phyloP scores from a whole-genome alignment of 1,284 basidiomycete species.

The Vanrija sp. region DNA sequence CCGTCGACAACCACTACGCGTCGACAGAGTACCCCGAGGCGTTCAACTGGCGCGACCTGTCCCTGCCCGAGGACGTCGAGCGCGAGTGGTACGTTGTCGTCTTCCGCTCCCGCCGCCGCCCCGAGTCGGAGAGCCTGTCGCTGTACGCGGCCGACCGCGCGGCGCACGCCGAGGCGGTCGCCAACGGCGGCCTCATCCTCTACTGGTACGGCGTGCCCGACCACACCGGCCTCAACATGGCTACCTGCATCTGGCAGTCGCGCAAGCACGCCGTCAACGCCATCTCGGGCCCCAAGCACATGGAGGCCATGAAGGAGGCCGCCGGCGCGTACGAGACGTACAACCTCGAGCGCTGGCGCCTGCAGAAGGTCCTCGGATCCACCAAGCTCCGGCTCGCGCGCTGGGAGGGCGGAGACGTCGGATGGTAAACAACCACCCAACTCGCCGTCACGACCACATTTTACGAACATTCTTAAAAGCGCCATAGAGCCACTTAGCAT shows the following conservation, averaged over 20 bases:
- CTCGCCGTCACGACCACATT: no score
- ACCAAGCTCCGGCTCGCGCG: slow-evolving; percentile 59
- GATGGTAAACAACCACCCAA: slow-evolving; percentile 39
- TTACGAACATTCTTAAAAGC: no score
- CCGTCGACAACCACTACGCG: slow-evolving; percentile 63
- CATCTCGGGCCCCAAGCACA: slow-evolving; percentile 71
- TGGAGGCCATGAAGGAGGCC: slow-evolving; percentile 75
- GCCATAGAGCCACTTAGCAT: no score
- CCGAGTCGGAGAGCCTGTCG: slow-evolving; percentile 47
- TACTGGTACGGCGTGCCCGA: slow-evolving; percentile 92
- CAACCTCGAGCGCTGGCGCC: slow-evolving; percentile 66
- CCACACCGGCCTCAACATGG: slow-evolving; percentile 73
- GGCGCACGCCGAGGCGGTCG: slow-evolving; percentile 86
- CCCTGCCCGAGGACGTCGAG: slow-evolving; percentile 27
- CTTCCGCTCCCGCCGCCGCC: slow-evolving; percentile 73
- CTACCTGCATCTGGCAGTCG: slow-evolving; percentile 88
- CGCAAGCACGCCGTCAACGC: slow-evolving; percentile 74
- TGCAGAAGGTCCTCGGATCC: slow-evolving; percentile 63
- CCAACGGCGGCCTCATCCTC: slow-evolving; percentile 67
- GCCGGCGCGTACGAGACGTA: slow-evolving; percentile 73
- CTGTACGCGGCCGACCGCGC: slow-evolving; percentile 78
- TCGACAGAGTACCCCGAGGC: slow-evolving; percentile 61
- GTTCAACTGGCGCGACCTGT: slow-evolving; percentile 81
- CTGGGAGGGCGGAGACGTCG: slow-evolving; percentile 65
- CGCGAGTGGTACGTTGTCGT: slow-evolving; percentile 87